Percentiles rank a stretch among this genome's conserved stretches.
Conservation (phyloP, 768 basidiomycete genomes). For the Suillus subluteus region DNA sequence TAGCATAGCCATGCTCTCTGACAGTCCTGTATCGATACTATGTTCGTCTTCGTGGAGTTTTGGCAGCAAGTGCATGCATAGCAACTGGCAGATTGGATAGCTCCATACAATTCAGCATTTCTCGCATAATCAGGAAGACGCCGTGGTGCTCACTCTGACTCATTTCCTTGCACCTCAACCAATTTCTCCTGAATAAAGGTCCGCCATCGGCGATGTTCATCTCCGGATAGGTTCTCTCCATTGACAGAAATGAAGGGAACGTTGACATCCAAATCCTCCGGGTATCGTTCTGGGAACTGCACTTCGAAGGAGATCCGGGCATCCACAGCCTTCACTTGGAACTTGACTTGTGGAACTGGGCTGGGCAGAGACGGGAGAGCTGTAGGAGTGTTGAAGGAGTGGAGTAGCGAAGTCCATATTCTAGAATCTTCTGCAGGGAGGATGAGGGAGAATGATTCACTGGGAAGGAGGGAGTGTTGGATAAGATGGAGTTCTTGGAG, state of each 20-base stretch:
- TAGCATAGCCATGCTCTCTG: not conserved
- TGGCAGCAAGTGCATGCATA: slow-evolving; percentile 61
- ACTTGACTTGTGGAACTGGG: slow-evolving; percentile 27
- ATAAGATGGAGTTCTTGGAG: slow-evolving; percentile 64
- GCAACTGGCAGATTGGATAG: slow-evolving; percentile 61
- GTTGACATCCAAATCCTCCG: not conserved
- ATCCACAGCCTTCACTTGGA: slow-evolving; percentile 39
- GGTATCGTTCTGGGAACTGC: slow-evolving; percentile 27
- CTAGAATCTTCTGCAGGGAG: slow-evolving; percentile 13
- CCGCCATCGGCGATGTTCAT: slow-evolving; percentile 55
- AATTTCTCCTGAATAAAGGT: slow-evolving; percentile 40
- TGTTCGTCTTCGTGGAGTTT: slow-evolving; percentile 47
- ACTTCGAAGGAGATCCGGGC: slow-evolving; percentile 43
- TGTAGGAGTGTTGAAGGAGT: slow-evolving; percentile 4
- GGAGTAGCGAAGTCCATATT: not conserved
- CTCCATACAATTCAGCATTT: slow-evolving; percentile 35
- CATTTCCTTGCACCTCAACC: slow-evolving; percentile 36
- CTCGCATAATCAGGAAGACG: not conserved
- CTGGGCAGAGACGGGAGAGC: slow-evolving; percentile 16
- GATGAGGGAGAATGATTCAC: slow-evolving; percentile 51
- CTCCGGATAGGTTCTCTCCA: slow-evolving; percentile 49
- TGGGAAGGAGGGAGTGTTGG: slow-evolving; percentile 62
- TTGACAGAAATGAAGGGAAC: slow-evolving; percentile 41
- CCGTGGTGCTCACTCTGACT: slow-evolving; percentile 26
- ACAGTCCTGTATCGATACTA: slow-evolving; percentile 2